Base-by-base conservation (phyloP, 164 flowering plant species). In the Tetrastigma voinierianum region DNA sequence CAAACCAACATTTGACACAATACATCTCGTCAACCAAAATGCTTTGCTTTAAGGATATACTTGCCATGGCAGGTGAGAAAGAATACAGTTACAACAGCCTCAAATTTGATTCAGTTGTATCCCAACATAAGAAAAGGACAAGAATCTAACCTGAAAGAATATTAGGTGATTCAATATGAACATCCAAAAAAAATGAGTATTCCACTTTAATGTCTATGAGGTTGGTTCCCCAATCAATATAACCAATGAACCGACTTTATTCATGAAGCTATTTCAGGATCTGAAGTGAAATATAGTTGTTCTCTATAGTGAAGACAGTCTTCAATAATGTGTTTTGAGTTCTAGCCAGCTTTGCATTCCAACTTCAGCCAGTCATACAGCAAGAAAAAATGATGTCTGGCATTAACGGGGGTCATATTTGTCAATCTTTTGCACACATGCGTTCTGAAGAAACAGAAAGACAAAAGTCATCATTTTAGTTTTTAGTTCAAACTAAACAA, bases 391-490 rank as follows among this genome's bases (percentile, higher is more conserved):
- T 17, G 49, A 18, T 19, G 18, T 24, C 10, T 47, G 25, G 60
- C 59, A 48, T 43, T 44, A 12, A 52, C 10, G 4, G 16, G 16
- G 58, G 57, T 60, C 58, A 70, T 10, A 57, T 40, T 52, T 71
- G 70, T 19, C 73, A 71, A 20, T 81, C 86, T 71, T 79, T 85
- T 7, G 80, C 67, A 72, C 89, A 87, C 69, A 82, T 51, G 20
- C 91, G 82, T 77, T 87, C 91, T 87, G 84, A 66, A 65, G 11
- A 13, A 14, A 53, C 16, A 51, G 45, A 23, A 71, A 61, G 18
- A 48, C 15, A 66, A 17, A 15, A 1, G 40, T 4, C 40, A 32
- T 4, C 40, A 32, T 7, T 3, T 32, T 32, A 32, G 40, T 32
- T 4, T 32, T 32, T 32, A 32, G 40, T 32, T 32, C 40, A 32